These are phyloP conservation scores for Aureobasidium pullulans DNA, from an alignment of 2,329 filamentous ascomycete genomes.

Conservation along the genomic window DNA sequence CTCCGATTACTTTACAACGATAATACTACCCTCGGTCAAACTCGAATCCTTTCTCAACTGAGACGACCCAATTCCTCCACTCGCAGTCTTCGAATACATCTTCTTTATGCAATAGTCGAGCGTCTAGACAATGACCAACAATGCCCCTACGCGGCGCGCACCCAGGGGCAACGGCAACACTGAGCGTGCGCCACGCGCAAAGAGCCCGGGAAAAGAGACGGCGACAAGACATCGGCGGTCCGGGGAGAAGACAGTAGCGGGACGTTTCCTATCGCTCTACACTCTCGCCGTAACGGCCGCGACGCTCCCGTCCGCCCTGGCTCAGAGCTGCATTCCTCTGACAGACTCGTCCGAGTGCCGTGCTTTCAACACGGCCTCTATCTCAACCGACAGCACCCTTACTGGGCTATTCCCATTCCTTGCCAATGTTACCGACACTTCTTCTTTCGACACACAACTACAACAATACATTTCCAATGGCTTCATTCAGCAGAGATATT, in stretches of 20 bases:
- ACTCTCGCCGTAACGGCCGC: constrained; percentile 9
- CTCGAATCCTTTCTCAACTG: neutral
- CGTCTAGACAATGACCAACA: constrained; percentile 7
- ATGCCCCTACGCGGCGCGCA: neutral
- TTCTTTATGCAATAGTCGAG: constrained; percentile 11
- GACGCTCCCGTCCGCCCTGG: constrained; percentile 21
- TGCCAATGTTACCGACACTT: constrained; percentile 65
- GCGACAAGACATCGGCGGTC: neutral
- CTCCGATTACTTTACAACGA: neutral
- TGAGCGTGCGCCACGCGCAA: neutral
- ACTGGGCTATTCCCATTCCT: constrained; percentile 70
- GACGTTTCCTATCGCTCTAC: neutral
- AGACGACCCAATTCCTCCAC: constrained; percentile 10
- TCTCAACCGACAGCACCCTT: constrained; percentile 56
- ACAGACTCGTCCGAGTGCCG: constrained; percentile 62
- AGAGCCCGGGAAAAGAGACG: neutral
- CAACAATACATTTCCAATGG: constrained; percentile 62
- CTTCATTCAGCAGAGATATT: constrained; percentile 74
- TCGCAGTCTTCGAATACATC: constrained; percentile 4
- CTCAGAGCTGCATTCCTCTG: constrained; percentile 59
- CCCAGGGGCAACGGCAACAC: neutral
- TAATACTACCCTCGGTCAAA: constrained; percentile 4
- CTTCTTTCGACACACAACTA: constrained; percentile 71
- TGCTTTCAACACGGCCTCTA: constrained; percentile 63
- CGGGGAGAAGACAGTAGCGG: neutral